These are phyloP conservation scores for Turnera subulata DNA, from an alignment of 345 rosid species.

Conservation along the genomic window DNA sequence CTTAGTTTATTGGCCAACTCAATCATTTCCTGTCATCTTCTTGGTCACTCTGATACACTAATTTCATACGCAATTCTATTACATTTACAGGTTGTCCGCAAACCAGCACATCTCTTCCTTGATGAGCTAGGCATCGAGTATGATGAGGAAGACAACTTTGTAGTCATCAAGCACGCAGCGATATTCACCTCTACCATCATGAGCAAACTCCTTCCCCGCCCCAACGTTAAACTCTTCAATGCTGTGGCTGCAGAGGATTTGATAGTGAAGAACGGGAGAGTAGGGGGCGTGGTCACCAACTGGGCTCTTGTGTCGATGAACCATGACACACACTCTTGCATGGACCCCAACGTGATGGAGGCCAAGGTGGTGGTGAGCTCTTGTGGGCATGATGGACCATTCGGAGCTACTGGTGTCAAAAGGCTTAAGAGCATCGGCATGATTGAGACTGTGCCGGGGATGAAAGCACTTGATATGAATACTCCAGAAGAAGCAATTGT, in stretches of 20 bases:
- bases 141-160: slow-evolving; percentile 82
- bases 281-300: slow-evolving; percentile 86
- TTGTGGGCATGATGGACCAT: slow-evolving; percentile 91
- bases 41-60: not conserved
- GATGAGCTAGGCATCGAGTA: slow-evolving; percentile 74
- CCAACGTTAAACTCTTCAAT: slow-evolving; percentile 93
- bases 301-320: slow-evolving; percentile 94
- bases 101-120: slow-evolving; percentile 84
- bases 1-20: too few species aligned
- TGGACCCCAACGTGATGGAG: slow-evolving; percentile 99
- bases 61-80: too few species aligned
- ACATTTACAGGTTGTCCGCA: slow-evolving; percentile 85
- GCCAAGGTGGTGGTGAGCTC: slow-evolving; percentile 94
- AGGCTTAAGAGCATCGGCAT: slow-evolving; percentile 82
- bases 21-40: not conserved
- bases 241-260: slow-evolving; percentile 92
- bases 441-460: slow-evolving; percentile 75
- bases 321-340: slow-evolving; percentile 89
- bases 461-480: slow-evolving; percentile 94
- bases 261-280: slow-evolving; percentile 71
- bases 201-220: slow-evolving; percentile 92
- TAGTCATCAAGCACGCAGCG: slow-evolving; percentile 85
- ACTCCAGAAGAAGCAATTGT: slow-evolving; percentile 90
- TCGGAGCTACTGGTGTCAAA: slow-evolving; percentile 92
- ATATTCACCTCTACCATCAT: slow-evolving; percentile 94